Base-by-base conservation (phyloP, 176 grass and related monocot species). In the Oropetium thomaeum region DNA sequence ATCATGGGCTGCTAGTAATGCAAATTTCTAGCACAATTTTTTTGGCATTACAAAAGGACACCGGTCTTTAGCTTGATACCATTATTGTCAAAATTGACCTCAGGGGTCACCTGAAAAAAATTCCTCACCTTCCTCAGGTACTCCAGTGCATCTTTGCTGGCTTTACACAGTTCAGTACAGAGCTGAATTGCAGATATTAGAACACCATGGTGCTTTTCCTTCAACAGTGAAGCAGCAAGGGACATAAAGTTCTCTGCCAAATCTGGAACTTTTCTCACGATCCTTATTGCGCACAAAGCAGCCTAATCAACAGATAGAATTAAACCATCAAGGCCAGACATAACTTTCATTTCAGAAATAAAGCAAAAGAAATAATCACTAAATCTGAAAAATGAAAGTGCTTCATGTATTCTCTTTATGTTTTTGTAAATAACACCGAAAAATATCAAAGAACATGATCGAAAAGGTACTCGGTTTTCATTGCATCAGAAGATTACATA, bases 151-250 rank as follows among this genome's bases (percentile, higher is more conserved):
- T 97, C 93, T 69, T 65, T 93, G 81, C 86, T 97, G 39, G 86
- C 90, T 84, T 93, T 93, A 79, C 93, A 93, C 67, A 97, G 83
- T 80, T 97, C 93, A 9, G 69, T 84, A 69, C 94, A 89, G 37
- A 97, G 88, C 74, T 97, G 94, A 87, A 93, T 87, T 67, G 83
- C 83, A 84, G 94, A 87, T 89, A 97, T 85, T 69, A 97, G 80
- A 74, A 93, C 86, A 45, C 94, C 88, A 81, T 97, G 90, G 59
- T 97, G 95, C 62, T 97, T 97, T 62, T 97, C 95, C 70, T 93
- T 93, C 60, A 97, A 79, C 55, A 91, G 63, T 27, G 88, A 93
- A 71, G 75, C 52, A 74, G 90, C 95, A 12, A 70, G 88, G 34
- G 77, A 76, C 82, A 89, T 89, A 84, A 97, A 91, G 77, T 89